phyloP scores from a whole-genome alignment of 805 yeast species.

The Tetrapisispora iriomotensis region DNA sequence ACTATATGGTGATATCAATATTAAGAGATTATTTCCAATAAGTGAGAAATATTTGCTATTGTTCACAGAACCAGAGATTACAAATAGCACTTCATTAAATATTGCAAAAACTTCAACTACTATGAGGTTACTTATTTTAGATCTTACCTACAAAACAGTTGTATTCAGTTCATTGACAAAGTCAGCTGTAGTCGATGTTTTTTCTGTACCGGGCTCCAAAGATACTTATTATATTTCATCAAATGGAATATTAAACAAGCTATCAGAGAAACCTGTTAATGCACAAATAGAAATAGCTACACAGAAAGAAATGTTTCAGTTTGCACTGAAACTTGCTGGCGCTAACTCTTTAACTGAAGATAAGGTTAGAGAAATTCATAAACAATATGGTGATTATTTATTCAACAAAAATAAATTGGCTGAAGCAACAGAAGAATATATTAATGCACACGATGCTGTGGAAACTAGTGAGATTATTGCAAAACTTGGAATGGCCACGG shows the following conservation, averaged over 20 bases:
- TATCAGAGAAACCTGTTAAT: slow-evolving; percentile 56
- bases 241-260: slow-evolving; percentile 64
- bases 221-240: slow-evolving; percentile 48
- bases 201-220: slow-evolving; percentile 43
- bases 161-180: slow-evolving; percentile 64
- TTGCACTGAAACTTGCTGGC: slow-evolving; percentile 63
- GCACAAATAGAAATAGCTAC: slow-evolving; percentile 60
- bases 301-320: slow-evolving; percentile 57
- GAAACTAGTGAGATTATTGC: slow-evolving; percentile 70
- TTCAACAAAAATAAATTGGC: slow-evolving; percentile 55
- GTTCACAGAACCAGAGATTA: slow-evolving; percentile 39
- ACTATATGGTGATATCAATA: slow-evolving; percentile 48
- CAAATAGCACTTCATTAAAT: slow-evolving; percentile 36
- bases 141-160: slow-evolving; percentile 56
- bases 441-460: slow-evolving; percentile 43
- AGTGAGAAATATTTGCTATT: slow-evolving; percentile 50
- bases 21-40: slow-evolving; percentile 34
- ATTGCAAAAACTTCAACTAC: slow-evolving; percentile 28
- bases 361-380: slow-evolving; percentile 33
- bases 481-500: slow-evolving; percentile 61
- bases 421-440: slow-evolving; percentile 67
- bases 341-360: slow-evolving; percentile 20
- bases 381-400: slow-evolving; percentile 60
- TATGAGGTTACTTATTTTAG: slow-evolving; percentile 37
- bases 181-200: slow-evolving; percentile 48